Evolutionary conservation across 768 basidiomycete genomes (phyloP), one percentile per base, ranked within the genome.

Genomic region (Amanita rubescens): DNA sequence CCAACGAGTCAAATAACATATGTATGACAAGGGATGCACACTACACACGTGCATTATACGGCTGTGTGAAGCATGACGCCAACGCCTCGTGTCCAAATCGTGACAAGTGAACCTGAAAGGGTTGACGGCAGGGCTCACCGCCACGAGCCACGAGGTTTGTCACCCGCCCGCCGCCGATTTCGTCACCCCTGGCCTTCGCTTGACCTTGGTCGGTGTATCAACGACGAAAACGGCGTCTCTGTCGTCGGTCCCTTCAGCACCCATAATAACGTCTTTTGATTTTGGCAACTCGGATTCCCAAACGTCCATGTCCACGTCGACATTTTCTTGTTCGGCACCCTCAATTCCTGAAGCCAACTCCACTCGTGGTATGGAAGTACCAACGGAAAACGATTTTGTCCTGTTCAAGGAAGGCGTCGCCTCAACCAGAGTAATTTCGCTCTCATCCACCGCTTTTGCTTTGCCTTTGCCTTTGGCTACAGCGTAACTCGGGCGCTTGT

Each of bases 131-230:
- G 5, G 5, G n/a, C 5, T n/a, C 20, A n/a, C 42, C 22, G 17
- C 42, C 22, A n/a, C n/a, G n/a, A n/a, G n/a, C n/a, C n/a, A n/a
- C n/a, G n/a, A n/a, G n/a, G n/a, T n/a, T n/a, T n/a, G n/a, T 11
- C 12, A 35, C 33, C 32, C 30, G 32, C 17, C 17, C 17, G 3
- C 25, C 1, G 30, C 32, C 32, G 3, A 17, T 34, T 15, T 33
- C 19, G 32, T 15, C 19, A 33, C 8, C 32, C 19, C 34, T 32
- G 47, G n/a, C 20, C 42, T 34, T 14, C 30, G 33, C 32, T 50
- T 50, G 34, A 39, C 52, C 34, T 53, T 53, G 19, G 17, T 45
- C 3, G 52, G 52, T 11, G 52, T 53, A 43, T 45, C 52, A 37
- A 32, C 43, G 17, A 53, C 52, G n/a, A 53, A 25, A 15, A 53